These are phyloP conservation scores for Puccinellia tenuiflora DNA, from an alignment of 176 grass and related monocot genomes.

Conservation along the genomic window DNA sequence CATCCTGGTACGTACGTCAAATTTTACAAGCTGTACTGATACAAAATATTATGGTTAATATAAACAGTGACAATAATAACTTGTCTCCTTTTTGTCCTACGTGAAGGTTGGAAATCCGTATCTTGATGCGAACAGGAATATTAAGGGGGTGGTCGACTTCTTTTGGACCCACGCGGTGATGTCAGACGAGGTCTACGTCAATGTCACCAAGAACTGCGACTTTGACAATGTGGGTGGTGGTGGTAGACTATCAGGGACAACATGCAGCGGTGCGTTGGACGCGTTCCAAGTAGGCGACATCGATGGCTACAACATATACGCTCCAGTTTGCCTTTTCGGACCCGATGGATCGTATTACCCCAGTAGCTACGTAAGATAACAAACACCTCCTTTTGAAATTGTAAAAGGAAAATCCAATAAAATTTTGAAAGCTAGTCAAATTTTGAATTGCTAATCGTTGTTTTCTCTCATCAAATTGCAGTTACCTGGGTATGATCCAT, in stretches of 20 bases:
- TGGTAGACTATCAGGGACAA: neutral
- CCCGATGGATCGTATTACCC: conserved; percentile 20
- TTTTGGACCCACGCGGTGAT: conserved; percentile 40
- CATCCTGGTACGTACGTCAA: conserved; percentile 37
- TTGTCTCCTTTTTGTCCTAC: neutral
- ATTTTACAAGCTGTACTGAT: no score
- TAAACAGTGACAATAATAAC: no score
- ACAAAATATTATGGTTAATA: neutral
- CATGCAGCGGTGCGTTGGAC: neutral
- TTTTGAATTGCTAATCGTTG: neutral
- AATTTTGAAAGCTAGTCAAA: neutral
- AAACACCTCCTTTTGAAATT: neutral
- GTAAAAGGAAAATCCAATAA: no score
- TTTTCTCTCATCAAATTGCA: neutral
- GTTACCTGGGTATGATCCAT: conserved; percentile 36
- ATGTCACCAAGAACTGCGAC: conserved; percentile 27
- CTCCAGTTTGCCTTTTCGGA: conserved; percentile 15
- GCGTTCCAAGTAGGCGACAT: neutral
- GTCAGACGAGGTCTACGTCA: conserved; percentile 22
- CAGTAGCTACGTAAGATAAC: conserved; percentile 14
- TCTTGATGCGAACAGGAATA: conserved; percentile 7
- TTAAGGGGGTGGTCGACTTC: neutral
- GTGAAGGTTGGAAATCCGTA: conserved; percentile 41
- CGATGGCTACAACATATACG: conserved; percentile 34
- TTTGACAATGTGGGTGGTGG: neutral